Conservation (phyloP, 2,329 filamentous ascomycete genomes). For the Diaporthe velutina region DNA sequence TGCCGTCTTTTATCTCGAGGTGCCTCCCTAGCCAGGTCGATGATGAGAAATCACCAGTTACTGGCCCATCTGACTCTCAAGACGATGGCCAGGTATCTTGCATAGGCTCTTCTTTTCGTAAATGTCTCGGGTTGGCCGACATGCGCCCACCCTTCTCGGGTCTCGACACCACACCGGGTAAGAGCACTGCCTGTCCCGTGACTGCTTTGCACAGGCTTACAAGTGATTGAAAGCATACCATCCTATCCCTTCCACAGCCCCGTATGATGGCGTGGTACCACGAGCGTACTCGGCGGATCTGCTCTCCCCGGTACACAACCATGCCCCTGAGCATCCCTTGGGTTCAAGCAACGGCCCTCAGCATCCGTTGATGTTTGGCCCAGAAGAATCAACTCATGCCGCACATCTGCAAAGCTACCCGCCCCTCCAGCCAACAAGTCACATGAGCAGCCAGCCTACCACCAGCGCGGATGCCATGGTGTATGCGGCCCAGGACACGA, state of each 20-base stretch:
- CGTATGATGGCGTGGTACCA: conserved; percentile 25
- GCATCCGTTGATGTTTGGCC: conserved; percentile 25
- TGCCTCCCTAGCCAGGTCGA: neutral
- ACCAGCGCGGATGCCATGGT: conserved; percentile 55
- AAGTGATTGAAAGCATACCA: conserved; percentile 28
- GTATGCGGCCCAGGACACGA: conserved; percentile 50
- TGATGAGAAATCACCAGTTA: conserved; percentile 26
- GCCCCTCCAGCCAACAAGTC: conserved; percentile 33
- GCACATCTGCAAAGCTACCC: conserved; percentile 31
- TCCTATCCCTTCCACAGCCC: conserved; percentile 8
- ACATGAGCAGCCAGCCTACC: conserved; percentile 33
- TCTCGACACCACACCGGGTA: conserved; percentile 30
- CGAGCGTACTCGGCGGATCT: conserved; percentile 33
- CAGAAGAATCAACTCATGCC: conserved; percentile 37
- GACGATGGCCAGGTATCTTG: conserved; percentile 8
- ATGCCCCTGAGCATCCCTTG: conserved; percentile 23
- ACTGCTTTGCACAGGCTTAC: conserved; percentile 12
- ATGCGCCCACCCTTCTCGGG: conserved; percentile 18
- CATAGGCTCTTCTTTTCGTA: conserved; percentile 23
- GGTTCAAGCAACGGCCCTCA: conserved; percentile 35
- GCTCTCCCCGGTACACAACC: conserved; percentile 17
- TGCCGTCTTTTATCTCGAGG: conserved; percentile 19
- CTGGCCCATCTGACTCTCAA: conserved; percentile 29
- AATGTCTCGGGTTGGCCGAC: conserved; percentile 2
- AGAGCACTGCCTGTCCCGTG: neutral